Conservation (phyloP, 371 early-diverging fungal genomes). For the Actinomucor elegans region DNA sequence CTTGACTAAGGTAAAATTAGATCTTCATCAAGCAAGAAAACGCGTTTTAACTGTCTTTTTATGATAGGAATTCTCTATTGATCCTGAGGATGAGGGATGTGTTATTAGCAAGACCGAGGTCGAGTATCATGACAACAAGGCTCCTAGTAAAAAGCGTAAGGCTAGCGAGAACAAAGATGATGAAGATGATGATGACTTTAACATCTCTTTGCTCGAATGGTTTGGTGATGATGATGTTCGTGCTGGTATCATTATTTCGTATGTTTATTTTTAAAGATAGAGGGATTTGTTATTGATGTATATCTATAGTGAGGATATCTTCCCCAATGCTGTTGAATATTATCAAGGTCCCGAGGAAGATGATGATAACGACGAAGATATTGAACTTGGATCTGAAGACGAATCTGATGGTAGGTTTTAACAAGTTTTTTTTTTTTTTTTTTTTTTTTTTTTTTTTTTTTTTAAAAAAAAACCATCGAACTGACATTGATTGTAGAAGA, state of each 20-base stretch:
- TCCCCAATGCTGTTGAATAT: conserved; percentile 39
- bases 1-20: conserved; percentile 50
- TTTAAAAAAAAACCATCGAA: too few species aligned
- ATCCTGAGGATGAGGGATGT: conserved; percentile 37
- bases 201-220: conserved; percentile 45
- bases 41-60: background rate
- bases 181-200: conserved; percentile 25
- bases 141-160: conserved; percentile 48
- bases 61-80: conserved; percentile 39
- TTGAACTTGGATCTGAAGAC: conserved; percentile 33
- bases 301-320: conserved; percentile 39
- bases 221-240: conserved; percentile 44
- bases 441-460: too few species aligned
- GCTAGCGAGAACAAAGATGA: conserved; percentile 24
- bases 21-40: too few species aligned
- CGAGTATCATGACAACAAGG: conserved; percentile 55
- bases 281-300: too few species aligned
- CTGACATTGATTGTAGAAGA: conserved; percentile 18
- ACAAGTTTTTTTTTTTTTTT: background rate
- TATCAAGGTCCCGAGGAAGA: conserved; percentile 24
- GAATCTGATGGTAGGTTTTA: conserved; percentile 14
- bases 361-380: conserved; percentile 30
- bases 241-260: conserved; percentile 36
- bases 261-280: conserved; percentile 12
- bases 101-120: conserved; percentile 39